Evolutionary conservation across 495 filamentous ascomycete genomes (phyloP).

Genomic region (Astrothelium subdiscretum): DNA sequence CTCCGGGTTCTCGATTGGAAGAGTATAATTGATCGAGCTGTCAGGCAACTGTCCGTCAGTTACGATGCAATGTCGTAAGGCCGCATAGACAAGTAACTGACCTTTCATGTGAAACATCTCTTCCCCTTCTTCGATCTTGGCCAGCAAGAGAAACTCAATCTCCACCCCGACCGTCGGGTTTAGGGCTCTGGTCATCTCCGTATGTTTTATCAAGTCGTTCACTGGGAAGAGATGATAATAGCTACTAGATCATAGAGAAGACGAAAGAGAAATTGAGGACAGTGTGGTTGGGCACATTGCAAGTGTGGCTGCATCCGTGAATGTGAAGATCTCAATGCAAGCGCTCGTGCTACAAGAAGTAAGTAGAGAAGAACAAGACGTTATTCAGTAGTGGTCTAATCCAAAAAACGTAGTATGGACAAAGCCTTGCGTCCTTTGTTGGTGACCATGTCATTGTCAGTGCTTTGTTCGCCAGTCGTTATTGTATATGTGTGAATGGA

Average conservation of each 20-base stretch:
- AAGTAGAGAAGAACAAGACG: too few relatives aligned
- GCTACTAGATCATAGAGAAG: not conserved
- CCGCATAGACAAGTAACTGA: not conserved
- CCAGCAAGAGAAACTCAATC: slow-evolving; percentile 15
- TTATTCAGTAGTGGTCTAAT: too few relatives aligned
- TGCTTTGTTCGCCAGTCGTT: not conserved
- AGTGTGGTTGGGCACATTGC: too few relatives aligned
- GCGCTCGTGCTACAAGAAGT: too few relatives aligned
- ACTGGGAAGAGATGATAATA: not conserved
- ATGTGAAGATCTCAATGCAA: too few relatives aligned
- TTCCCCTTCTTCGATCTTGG: not conserved
- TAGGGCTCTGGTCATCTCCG: not conserved
- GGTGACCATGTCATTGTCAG: not conserved
- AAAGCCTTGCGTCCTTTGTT: not conserved
- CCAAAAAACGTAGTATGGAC: not conserved
- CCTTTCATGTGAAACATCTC: not conserved
- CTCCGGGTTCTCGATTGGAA: not conserved
- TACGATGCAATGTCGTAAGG: not conserved
- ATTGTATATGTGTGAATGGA: too few relatives aligned
- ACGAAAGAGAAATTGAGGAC: too few relatives aligned
- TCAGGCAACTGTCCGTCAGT: not conserved
- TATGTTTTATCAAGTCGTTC: not conserved
- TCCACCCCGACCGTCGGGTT: slow-evolving; percentile 19
- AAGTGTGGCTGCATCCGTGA: too few relatives aligned
- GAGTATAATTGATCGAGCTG: not conserved